Evolutionary conservation across 192 early-diverging fungal genomes (phyloP), one percentile per base, ranked within the genome.

Genomic region (Coemansia sp.): DNA sequence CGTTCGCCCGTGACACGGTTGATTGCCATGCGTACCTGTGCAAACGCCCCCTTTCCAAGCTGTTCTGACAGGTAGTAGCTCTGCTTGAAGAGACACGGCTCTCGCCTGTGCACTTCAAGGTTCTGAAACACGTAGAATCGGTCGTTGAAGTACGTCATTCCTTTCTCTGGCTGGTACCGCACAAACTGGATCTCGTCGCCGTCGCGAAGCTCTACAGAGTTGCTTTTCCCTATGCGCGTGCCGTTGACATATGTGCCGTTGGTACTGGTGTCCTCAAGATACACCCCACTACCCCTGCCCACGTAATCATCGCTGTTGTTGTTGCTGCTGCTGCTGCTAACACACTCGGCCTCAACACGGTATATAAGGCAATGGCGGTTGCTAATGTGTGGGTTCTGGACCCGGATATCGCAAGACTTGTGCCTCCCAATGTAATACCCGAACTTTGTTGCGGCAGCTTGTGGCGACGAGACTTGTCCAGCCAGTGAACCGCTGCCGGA

Each of bases 241-340:
- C 84, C 85, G 67, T 90, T 90, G 67, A 93, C 83, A 63, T 75
- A 90, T 2, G 89, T 93, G 19, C 91, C 91, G 61, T 93, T 90
- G 13, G 88, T 84, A 78, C 89, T 90, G 1, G 77, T 78, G 59
- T 85, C 84, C 47, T 85, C 76, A 2, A 85, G 61, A 52, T 79
- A 82, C 55, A 79, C 76, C 1, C 62, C 37, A 61, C 66, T 57
- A 43, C 65, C 57, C 19, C 54, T 61, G 22, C 51, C 16, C 18
- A 45, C 45, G 41, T 64, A 62, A 18, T 10, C 48, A 16, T 16
- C 7, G 47, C 63, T 8, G 36, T 21, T 40, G 13, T 40, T 16
- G 9, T 40, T 39, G 13, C 41, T 41, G 55, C 42, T 46, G 26
- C 60, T 63, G 43, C 62, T 60, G 49, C 46, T 55, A 6, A 8